Percentiles rank a stretch among this genome's conserved stretches.
Evolutionary conservation across 1,139 yeast species (phyloP).

Genomic region (Debaryomyces subglobosus): DNA sequence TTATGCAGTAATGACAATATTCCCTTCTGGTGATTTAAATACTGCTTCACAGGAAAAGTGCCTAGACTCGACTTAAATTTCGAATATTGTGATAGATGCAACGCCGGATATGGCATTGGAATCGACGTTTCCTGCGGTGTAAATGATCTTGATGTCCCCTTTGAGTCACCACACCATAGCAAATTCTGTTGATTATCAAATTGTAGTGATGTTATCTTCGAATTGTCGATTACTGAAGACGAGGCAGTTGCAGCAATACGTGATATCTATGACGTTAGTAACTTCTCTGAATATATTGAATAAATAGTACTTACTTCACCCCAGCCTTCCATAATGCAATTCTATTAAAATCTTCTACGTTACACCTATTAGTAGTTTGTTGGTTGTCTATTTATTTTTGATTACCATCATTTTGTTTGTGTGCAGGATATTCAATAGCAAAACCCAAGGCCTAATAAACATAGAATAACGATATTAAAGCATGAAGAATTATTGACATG

Average conservation of each 20-base stretch:
- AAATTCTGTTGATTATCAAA: slow-evolving; percentile 77
- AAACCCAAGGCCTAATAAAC: background rate
- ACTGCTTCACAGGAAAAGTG: slow-evolving; percentile 47
- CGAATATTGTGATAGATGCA: slow-evolving; percentile 48
- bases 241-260: slow-evolving; percentile 30
- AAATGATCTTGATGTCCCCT: slow-evolving; percentile 37
- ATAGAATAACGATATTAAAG: background rate
- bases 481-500: background rate
- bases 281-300: background rate
- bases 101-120: slow-evolving; percentile 28
- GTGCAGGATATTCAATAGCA: background rate
- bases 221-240: slow-evolving; percentile 14
- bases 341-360: background rate
- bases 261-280: slow-evolving; percentile 23
- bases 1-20: slow-evolving; percentile 57
- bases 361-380: background rate
- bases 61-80: slow-evolving; percentile 50
- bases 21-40: slow-evolving; percentile 59
- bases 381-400: slow-evolving; percentile 1
- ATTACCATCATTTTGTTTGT: background rate
- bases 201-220: slow-evolving; percentile 35
- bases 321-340: slow-evolving; percentile 42
- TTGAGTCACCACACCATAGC: slow-evolving; percentile 83
- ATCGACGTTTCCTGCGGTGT: slow-evolving; percentile 24
- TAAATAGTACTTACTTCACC: slow-evolving; percentile 28